Evolutionary conservation across 1,284 basidiomycete genomes (phyloP), one percentile per base, ranked within the genome.

Genomic region (Puccinia triticina): DNA sequence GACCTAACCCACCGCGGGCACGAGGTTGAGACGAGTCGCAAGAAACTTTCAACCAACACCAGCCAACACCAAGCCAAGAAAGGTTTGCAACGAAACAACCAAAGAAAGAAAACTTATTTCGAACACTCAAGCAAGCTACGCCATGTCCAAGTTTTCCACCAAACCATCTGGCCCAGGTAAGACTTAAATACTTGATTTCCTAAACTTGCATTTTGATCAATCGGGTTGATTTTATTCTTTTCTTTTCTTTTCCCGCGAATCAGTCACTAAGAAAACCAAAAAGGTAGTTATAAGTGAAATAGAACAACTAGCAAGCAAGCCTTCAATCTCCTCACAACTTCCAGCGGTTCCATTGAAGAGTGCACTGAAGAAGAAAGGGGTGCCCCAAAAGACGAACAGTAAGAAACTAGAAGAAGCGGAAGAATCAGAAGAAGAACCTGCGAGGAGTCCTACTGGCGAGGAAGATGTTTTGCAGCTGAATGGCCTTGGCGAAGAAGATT

Each of bases 401-500:
- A 23, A 50, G 48, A 18, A 37, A 37, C 21, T 11, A 57, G 1
- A 74, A 74, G 34, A 55, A 26, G 32, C 18, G 21, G 64, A 43
- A n/a, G 37, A 66, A 66, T 66, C 64, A 37, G 37, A 66, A 32
- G 64, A 37, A 21, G 32, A 66, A 57, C 7, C 48, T 61, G 16
- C 59, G 26, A 74, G 72, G 10, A 37, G 26, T 50, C 69, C 69
- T 11, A 11, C 48, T 34, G 57, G 37, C 29, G 64, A 74, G 72
- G 16, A 29, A 8, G 72, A 71, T 23, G 37, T 48, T 18, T 40
- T 43, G 4, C 2, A 74, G 71, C 80, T 69, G 80, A 69, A 37
- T 12, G 85, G 84, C 0, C 85, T 84, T 55, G 84, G 84, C 37
- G 79, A 79, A 71, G 83, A 88, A 75, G 88, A 86, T 74, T 92